phyloP scores from a whole-genome alignment of 2,329 filamentous ascomycete species.

The Sporothrix phasma region DNA sequence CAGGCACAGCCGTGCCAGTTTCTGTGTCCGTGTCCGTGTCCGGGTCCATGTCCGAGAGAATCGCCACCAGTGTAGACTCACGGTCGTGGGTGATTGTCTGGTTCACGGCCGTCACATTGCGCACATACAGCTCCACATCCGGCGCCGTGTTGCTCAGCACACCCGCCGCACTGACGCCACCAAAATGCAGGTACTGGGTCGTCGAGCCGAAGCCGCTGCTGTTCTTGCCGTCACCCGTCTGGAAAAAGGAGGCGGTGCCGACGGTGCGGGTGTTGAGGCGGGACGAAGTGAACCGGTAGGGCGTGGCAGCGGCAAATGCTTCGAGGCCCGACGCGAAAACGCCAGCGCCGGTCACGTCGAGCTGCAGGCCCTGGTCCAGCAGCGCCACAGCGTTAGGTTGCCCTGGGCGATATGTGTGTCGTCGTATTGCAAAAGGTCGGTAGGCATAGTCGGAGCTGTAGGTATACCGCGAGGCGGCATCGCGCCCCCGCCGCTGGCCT shows the following conservation, averaged over 20 bases:
- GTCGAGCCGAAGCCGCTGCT: conserved; percentile 46
- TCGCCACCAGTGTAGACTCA: conserved; percentile 10
- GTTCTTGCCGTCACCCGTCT: conserved; percentile 33
- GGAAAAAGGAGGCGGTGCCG: conserved; percentile 47
- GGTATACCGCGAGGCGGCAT: neutral
- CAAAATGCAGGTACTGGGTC: conserved; percentile 46
- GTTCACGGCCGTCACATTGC: conserved; percentile 47
- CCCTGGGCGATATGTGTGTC: conserved; percentile 32
- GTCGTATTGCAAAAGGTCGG: conserved; percentile 47
- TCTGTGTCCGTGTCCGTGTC: neutral
- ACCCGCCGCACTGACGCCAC: conserved; percentile 29
- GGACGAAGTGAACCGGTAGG: conserved; percentile 25
- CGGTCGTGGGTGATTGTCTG: conserved; percentile 34
- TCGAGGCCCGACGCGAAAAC: conserved; percentile 52
- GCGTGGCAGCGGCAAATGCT: conserved; percentile 35
- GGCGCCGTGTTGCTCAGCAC: conserved; percentile 19
- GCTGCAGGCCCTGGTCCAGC: conserved; percentile 33
- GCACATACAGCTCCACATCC: conserved; percentile 42
- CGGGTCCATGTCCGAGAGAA: neutral
- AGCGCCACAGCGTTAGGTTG: conserved; percentile 37
- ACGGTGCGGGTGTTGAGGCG: conserved; percentile 43
- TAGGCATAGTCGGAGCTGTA: conserved; percentile 43
- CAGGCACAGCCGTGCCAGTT: neutral
- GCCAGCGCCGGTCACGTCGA: conserved; percentile 30
- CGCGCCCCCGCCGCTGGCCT: conserved; percentile 11